A percentile compares a stretch with the other conserved stretches of the same genome.
These are phyloP conservation scores for Microbotryomycetes sp. DNA, from an alignment of 1,284 basidiomycete species.

Conservation along the genomic window DNA sequence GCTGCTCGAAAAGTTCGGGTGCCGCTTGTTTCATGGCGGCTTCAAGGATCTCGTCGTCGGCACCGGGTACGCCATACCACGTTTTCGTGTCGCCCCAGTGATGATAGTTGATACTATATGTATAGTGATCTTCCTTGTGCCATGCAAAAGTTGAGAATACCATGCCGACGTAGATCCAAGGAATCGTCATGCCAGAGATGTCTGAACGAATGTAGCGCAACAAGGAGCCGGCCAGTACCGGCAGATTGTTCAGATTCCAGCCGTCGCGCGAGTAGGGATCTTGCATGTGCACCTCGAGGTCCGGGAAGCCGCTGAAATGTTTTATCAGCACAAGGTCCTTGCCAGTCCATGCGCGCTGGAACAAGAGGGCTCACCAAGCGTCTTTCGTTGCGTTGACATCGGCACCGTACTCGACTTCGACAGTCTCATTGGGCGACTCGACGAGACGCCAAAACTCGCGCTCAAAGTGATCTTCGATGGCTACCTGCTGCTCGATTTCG, in stretches of 20 bases:
- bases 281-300: slow-evolving; percentile 82
- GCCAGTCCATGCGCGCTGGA: not conserved
- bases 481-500: slow-evolving; percentile 27
- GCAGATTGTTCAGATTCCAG: slow-evolving; percentile 97
- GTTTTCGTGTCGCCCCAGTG: slow-evolving; percentile 99
- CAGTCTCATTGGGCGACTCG: slow-evolving; percentile 77
- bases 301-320: slow-evolving; percentile 93
- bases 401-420: slow-evolving; percentile 98
- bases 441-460: slow-evolving; percentile 96
- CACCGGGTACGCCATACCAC: slow-evolving; percentile 96
- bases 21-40: slow-evolving; percentile 90
- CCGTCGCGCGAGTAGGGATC: slow-evolving; percentile 81
- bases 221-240: slow-evolving; percentile 36
- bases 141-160: slow-evolving; percentile 98
- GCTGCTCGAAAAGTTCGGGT: slow-evolving; percentile 96
- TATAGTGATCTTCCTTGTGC: slow-evolving; percentile 98
- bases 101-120: slow-evolving; percentile 52
- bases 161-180: slow-evolving; percentile 99
- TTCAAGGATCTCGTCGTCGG: slow-evolving; percentile 91
- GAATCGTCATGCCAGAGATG: slow-evolving; percentile 99
- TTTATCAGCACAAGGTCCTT: not conserved
- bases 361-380: slow-evolving; percentile 72
- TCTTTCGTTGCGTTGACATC: slow-evolving; percentile 97
- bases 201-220: slow-evolving; percentile 87
- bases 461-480: slow-evolving; percentile 72